These are phyloP conservation scores for Baorangia bicolor DNA, from an alignment of 768 basidiomycete genomes.

Conservation along the genomic window DNA sequence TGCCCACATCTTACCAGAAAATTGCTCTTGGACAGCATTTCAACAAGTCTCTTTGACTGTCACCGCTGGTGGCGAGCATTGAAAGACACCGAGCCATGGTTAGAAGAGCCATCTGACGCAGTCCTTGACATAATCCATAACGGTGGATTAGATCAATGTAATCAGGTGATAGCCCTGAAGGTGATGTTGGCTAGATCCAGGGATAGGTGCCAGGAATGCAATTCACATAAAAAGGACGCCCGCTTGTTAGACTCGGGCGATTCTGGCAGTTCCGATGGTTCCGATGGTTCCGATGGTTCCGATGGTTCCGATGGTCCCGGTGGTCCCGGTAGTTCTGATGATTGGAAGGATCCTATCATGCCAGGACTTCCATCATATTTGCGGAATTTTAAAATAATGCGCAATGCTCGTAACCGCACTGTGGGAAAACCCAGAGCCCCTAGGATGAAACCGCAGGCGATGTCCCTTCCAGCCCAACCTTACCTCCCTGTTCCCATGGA, in stretches of 20 bases:
- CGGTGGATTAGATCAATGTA: not conserved
- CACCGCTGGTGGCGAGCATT: not conserved
- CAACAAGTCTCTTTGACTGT: not conserved
- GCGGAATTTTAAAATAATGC: not conserved
- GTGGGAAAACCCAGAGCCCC: not conserved
- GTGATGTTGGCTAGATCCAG: not conserved
- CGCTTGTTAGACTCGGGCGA: no score
- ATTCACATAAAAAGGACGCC: no score
- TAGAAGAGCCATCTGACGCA: not conserved
- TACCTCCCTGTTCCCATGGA: not conserved
- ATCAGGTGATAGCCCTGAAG: not conserved
- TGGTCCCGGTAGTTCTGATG: not conserved
- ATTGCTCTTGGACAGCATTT: not conserved
- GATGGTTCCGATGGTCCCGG: not conserved
- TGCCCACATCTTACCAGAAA: not conserved
- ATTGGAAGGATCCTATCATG: not conserved
- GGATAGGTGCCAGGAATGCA: slow-evolving; percentile 3
- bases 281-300: not conserved
- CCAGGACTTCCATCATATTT: not conserved
- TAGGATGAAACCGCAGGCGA: not conserved
- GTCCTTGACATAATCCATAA: not conserved
- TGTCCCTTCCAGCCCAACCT: not conserved
- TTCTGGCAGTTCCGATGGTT: no score
- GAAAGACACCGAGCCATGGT: not conserved
- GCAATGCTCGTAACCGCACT: not conserved